Evolutionary conservation across 1,139 yeast species (phyloP).

Genomic region (Yamadazyma diospyri): DNA sequence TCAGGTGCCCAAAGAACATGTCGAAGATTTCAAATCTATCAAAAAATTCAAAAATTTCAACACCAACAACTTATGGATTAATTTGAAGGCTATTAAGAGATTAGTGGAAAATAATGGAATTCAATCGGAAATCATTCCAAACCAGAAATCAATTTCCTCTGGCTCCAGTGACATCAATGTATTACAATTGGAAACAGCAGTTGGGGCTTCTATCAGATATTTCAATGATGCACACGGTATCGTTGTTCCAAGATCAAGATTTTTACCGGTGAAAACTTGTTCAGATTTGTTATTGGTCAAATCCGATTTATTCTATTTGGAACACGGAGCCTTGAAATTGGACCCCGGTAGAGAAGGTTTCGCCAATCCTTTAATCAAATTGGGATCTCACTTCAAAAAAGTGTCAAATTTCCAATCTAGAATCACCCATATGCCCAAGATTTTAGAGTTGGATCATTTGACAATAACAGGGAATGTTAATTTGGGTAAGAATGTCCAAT

Average conservation of each 20-base stretch:
- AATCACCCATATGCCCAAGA: constrained; percentile 94
- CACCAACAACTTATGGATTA: constrained; percentile 97
- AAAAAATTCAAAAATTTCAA: constrained; percentile 97
- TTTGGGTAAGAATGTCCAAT: constrained; percentile 84
- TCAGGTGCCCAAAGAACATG: constrained; percentile 98
- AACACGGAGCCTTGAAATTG: constrained; percentile 86
- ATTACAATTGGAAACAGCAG: constrained; percentile 95
- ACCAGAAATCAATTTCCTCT: constrained; percentile 74
- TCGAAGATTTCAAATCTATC: constrained; percentile 95
- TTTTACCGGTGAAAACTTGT: constrained; percentile 96
- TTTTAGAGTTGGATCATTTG: constrained; percentile 92
- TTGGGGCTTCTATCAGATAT: constrained; percentile 98
- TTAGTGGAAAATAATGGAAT: constrained; percentile 82
- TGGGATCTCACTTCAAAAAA: constrained; percentile 95
- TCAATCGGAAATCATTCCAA: constrained; percentile 93
- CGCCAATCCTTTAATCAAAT: constrained; percentile 89
- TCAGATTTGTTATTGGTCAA: constrained; percentile 92
- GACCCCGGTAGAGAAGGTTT: constrained; percentile 83
- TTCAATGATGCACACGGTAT: constrained; percentile 96
- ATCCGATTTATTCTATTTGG: constrained; percentile 89
- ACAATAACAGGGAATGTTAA: constrained; percentile 96
- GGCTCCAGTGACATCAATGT: constrained; percentile 82
- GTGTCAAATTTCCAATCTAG: constrained; percentile 87
- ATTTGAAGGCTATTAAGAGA: constrained; percentile 89
- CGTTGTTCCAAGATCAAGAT: constrained; percentile 95